Conservation (phyloP, 768 basidiomycete genomes). For the Artomyces pyxidatus region DNA sequence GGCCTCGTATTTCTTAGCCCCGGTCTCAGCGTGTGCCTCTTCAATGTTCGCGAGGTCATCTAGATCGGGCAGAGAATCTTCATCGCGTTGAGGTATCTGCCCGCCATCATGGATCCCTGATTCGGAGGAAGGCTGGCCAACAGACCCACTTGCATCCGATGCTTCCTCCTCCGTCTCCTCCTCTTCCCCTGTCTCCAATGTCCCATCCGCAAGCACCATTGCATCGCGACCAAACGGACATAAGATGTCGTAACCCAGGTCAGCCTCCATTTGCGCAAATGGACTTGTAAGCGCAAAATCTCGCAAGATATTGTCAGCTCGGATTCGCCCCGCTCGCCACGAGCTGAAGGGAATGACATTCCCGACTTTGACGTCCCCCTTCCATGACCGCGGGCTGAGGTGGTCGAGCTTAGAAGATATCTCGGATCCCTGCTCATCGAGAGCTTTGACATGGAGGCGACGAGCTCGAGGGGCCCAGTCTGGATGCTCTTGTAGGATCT, state of each 20-base stretch:
- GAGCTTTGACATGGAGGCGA: background rate
- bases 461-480: background rate
- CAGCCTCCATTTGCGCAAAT: background rate
- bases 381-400: background rate
- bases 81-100: no score
- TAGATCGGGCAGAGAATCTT: background rate
- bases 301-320: background rate
- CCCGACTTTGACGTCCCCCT: background rate
- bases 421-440: background rate
- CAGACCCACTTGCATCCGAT: background rate
- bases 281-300: background rate
- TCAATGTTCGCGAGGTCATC: background rate
- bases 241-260: background rate
- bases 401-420: background rate
- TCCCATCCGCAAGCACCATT: background rate
- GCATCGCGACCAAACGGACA: background rate
- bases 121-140: background rate
- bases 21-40: background rate
- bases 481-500: background rate
- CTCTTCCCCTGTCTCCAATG: background rate
- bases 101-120: no score
- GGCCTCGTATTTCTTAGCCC: background rate
- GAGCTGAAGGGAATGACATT: background rate
- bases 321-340: background rate
- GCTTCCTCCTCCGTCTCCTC: background rate